phyloP scores from a whole-genome alignment of 2,329 filamentous ascomycete species.

The Aureobasidium sp. region DNA sequence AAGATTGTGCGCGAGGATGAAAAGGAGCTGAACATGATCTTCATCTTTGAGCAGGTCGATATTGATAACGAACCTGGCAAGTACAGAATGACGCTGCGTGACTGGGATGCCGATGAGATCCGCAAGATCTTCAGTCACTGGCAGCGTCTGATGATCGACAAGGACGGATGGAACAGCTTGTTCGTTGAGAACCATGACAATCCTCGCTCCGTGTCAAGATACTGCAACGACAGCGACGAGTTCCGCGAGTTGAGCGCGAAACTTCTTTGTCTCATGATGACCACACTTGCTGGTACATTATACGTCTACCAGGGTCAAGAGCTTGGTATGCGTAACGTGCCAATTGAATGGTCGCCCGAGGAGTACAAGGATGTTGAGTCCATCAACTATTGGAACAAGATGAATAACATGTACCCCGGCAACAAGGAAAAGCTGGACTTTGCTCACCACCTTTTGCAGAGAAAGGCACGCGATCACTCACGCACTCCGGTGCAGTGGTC shows the following conservation, averaged over 20 bases:
- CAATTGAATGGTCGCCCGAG: slow-evolving; percentile 32
- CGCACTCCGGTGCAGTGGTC: slow-evolving; percentile 63
- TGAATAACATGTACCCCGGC: slow-evolving; percentile 30
- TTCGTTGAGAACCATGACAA: slow-evolving; percentile 43
- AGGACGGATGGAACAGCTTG: slow-evolving; percentile 42
- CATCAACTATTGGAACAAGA: slow-evolving; percentile 46
- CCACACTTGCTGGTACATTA: slow-evolving; percentile 38
- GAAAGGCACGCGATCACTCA: slow-evolving; percentile 52
- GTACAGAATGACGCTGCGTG: slow-evolving; percentile 27
- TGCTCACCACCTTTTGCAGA: slow-evolving; percentile 45
- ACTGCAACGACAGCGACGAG: slow-evolving; percentile 38
- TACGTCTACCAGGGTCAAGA: slow-evolving; percentile 46
- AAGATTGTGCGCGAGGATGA: slow-evolving; percentile 32
- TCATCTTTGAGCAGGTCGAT: slow-evolving; percentile 38
- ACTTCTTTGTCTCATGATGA: slow-evolving; percentile 30
- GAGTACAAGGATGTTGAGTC: slow-evolving; percentile 47
- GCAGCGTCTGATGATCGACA: slow-evolving; percentile 41
- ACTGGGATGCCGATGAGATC: slow-evolving; percentile 37
- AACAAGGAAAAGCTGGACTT: slow-evolving; percentile 32
- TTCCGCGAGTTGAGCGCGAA: slow-evolving; percentile 39
- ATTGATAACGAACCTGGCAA: slow-evolving; percentile 26
- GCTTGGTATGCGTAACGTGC: slow-evolving; percentile 42
- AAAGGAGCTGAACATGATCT: slow-evolving; percentile 40
- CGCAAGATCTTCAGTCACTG: slow-evolving; percentile 34
- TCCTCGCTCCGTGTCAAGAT: slow-evolving; percentile 40